phyloP scores from a whole-genome alignment of 2,329 filamentous ascomycete species.

The Alternaria sp. region DNA sequence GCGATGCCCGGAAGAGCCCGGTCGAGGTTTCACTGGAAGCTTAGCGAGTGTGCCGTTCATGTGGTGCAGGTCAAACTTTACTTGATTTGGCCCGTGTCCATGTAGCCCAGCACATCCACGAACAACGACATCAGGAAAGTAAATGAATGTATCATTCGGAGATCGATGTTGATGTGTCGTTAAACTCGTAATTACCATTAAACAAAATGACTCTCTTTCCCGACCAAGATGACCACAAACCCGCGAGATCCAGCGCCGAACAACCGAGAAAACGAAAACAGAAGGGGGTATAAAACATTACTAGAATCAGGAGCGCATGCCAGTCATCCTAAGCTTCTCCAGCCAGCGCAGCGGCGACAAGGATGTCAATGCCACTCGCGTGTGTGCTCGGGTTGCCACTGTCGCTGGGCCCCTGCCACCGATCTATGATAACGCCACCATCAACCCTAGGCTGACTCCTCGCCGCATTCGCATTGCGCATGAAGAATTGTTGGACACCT shows the following conservation, averaged over 20 bases:
- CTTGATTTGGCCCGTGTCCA: background rate
- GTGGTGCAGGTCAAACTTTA: background rate
- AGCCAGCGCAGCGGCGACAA: constrained; percentile 58
- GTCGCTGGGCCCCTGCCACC: constrained; percentile 64
- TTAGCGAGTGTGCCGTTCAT: constrained; percentile 2
- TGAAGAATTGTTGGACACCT: constrained; percentile 37
- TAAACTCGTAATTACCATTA: constrained; percentile 6
- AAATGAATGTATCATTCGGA: background rate
- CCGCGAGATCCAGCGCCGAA: background rate
- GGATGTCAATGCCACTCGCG: constrained; percentile 67
- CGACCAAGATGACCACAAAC: background rate
- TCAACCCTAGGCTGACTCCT: constrained; percentile 37
- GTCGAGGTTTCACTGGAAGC: background rate
- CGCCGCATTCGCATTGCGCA: constrained; percentile 42
- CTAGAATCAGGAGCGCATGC: background rate
- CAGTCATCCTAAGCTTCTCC: background rate
- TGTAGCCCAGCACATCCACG: background rate
- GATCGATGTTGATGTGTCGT: background rate
- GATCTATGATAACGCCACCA: constrained; percentile 60
- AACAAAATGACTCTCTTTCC: background rate
- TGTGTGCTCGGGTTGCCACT: constrained; percentile 64
- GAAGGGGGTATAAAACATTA: constrained; percentile 12
- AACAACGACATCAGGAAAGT: background rate
- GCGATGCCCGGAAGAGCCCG: background rate
- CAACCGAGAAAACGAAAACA: background rate